phyloP scores from a whole-genome alignment of 2,329 filamentous ascomycete species.

The Pseudogymnoascus pannorum region DNA sequence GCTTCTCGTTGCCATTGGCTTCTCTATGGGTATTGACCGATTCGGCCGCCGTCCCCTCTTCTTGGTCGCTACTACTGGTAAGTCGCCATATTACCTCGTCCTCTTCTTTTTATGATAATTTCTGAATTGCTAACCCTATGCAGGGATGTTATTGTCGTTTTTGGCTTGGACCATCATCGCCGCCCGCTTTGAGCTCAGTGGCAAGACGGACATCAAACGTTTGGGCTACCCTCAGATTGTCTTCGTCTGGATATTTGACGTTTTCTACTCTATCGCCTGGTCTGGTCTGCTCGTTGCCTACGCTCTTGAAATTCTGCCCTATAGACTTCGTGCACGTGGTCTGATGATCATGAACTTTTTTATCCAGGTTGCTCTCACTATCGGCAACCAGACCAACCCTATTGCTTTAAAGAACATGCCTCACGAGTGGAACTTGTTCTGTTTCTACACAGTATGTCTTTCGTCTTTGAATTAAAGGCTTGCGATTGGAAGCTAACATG shows the following conservation, averaged over 20 bases:
- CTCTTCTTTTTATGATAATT: neutral
- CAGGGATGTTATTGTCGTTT: slow-evolving; percentile 37
- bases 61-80: slow-evolving; percentile 29
- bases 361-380: slow-evolving; percentile 28
- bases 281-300: slow-evolving; percentile 50
- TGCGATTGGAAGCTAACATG: slow-evolving; percentile 13
- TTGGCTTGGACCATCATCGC: slow-evolving; percentile 43
- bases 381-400: slow-evolving; percentile 51
- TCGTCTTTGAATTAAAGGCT: neutral
- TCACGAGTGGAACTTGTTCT: slow-evolving; percentile 58
- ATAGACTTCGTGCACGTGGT: slow-evolving; percentile 35
- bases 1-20: slow-evolving; percentile 48
- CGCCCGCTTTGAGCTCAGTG: slow-evolving; percentile 37
- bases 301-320: slow-evolving; percentile 44
- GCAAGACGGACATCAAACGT: slow-evolving; percentile 24
- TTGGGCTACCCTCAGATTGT: slow-evolving; percentile 36
- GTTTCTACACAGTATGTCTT: slow-evolving; percentile 50
- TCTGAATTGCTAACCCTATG: slow-evolving; percentile 21
- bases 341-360: slow-evolving; percentile 59
- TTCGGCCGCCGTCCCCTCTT: slow-evolving; percentile 51
- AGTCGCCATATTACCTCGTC: neutral
- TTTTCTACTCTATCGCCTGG: slow-evolving; percentile 50
- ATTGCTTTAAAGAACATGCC: slow-evolving; percentile 53
- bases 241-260: slow-evolving; percentile 43
- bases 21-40: slow-evolving; percentile 47